These are phyloP conservation scores for Lyophyllum semitale DNA, from an alignment of 768 basidiomycete species.

Conservation along the genomic window DNA sequence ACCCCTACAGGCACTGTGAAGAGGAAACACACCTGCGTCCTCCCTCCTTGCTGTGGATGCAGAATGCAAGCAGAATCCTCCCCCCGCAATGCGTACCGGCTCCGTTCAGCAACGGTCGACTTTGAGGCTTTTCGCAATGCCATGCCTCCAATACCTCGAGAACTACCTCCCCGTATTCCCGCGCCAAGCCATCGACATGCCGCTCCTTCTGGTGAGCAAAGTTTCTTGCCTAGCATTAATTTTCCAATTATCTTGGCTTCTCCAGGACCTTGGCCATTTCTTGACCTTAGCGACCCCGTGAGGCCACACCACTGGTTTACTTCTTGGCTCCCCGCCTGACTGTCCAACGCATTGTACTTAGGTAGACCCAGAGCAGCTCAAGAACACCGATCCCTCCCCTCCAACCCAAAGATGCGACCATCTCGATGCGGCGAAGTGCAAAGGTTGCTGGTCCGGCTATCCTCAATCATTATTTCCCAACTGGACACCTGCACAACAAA, in stretches of 20 bases:
- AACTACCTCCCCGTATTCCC: constrained; percentile 27
- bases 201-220: constrained; percentile 39
- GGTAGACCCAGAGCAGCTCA: constrained; percentile 29
- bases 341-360: too few relatives aligned
- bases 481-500: constrained; percentile 51
- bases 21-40: too few relatives aligned
- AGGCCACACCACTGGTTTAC: neutral
- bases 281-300: constrained; percentile 34
- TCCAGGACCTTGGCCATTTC: constrained; percentile 39
- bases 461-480: constrained; percentile 57
- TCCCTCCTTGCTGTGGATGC: neutral
- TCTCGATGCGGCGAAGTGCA: constrained; percentile 18
- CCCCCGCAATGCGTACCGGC: neutral
- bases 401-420: constrained; percentile 24
- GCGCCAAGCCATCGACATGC: constrained; percentile 39
- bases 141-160: constrained; percentile 3
- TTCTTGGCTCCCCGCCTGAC: too few relatives aligned
- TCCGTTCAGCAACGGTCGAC: constrained; percentile 11
- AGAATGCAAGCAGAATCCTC: neutral
- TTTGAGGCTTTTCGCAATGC: constrained; percentile 8
- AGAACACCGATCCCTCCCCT: constrained; percentile 12
- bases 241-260: neutral
- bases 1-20: too few relatives aligned
- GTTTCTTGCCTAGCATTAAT: constrained; percentile 7
- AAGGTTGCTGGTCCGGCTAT: constrained; percentile 39